Conservation (phyloP, 495 filamentous ascomycete species). For the Platismatia glauca region DNA sequence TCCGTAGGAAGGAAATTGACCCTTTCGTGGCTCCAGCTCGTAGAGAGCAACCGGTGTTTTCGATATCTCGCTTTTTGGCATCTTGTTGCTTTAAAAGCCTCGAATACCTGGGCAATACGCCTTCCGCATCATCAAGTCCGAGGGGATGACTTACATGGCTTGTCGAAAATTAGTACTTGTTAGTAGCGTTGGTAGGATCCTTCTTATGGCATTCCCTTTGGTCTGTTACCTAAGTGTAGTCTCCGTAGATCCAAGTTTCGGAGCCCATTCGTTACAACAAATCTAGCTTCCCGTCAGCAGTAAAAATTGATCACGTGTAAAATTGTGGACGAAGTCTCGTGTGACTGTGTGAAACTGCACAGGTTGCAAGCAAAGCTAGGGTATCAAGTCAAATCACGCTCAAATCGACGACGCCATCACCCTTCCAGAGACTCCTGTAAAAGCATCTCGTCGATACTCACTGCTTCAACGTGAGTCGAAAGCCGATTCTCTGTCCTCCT, state of each 20-base stretch:
- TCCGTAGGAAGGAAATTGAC: too few species aligned
- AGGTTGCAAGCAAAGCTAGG: neutral
- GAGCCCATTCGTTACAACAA: neutral
- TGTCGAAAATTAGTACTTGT: too few species aligned
- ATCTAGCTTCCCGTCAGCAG: neutral
- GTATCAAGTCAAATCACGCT: neutral
- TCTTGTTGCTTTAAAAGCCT: too few species aligned
- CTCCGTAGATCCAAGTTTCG: neutral
- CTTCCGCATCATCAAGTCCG: neutral
- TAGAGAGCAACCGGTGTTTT: too few species aligned
- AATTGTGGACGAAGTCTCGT: neutral
- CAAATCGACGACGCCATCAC: neutral
- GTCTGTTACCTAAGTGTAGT: neutral
- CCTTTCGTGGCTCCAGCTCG: too few species aligned
- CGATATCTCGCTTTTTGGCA: too few species aligned
- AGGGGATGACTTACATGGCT: neutral
- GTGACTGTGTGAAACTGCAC: neutral
- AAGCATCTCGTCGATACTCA: slow-evolving; percentile 12
- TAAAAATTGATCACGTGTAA: neutral
- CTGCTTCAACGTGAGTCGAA: slow-evolving; percentile 16
- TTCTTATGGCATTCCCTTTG: neutral
- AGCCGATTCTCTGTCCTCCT: slow-evolving; percentile 6
- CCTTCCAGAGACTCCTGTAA: slow-evolving; percentile 16
- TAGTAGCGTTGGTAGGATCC: neutral
- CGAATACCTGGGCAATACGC: neutral